Conservation (phyloP, 1,139 yeast genomes). For the Taphrina flavorubra region DNA sequence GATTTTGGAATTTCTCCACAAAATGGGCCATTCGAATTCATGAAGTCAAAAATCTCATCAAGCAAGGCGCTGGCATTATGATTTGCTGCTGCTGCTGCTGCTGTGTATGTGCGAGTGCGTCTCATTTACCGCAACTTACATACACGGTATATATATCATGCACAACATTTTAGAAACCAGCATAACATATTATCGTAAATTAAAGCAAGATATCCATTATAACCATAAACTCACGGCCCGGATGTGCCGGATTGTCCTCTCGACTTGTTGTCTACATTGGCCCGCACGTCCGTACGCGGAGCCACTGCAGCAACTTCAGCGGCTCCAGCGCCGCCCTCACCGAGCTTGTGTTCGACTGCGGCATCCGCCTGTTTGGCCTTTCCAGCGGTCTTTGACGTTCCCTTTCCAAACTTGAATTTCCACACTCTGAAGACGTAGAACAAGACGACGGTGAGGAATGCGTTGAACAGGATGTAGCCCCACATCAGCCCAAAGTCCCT, state of each 20-base stretch:
- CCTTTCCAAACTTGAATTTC: slow-evolving; percentile 29
- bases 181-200: too few relatives aligned
- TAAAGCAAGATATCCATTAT: too few relatives aligned
- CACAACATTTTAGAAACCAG: too few relatives aligned
- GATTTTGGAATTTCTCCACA: too few relatives aligned
- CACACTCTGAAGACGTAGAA: slow-evolving; percentile 50
- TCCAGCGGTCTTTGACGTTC: slow-evolving; percentile 18
- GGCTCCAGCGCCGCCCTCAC: slow-evolving; percentile 16
- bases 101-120: too few relatives aligned
- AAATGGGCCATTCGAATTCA: too few relatives aligned
- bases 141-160: too few relatives aligned
- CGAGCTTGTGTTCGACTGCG: slow-evolving; percentile 7
- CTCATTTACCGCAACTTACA: too few relatives aligned
- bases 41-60: too few relatives aligned
- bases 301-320: slow-evolving; percentile 22
- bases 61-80: too few relatives aligned
- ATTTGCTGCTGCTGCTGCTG: too few relatives aligned
- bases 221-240: background rate
- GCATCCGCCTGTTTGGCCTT: slow-evolving; percentile 19
- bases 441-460: slow-evolving; percentile 55
- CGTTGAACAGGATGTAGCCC: slow-evolving; percentile 58
- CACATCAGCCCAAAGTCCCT: slow-evolving; percentile 65
- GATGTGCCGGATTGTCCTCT: slow-evolving; percentile 13
- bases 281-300: slow-evolving; percentile 21
- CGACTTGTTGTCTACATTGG: slow-evolving; percentile 7